These are phyloP conservation scores for Lignosus rhinocerotis DNA, from an alignment of 1,284 basidiomycete species.

Conservation along the genomic window DNA sequence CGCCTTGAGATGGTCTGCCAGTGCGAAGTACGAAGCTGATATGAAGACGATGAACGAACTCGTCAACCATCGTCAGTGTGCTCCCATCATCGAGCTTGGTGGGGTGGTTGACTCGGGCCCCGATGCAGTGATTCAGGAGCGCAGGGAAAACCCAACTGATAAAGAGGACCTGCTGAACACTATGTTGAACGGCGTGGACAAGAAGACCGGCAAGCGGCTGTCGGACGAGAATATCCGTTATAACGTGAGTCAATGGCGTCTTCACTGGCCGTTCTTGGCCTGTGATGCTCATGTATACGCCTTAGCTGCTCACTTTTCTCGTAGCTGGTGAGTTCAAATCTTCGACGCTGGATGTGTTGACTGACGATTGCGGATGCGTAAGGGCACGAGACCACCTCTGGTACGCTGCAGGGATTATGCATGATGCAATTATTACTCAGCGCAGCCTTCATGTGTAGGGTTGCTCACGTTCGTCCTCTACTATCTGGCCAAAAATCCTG, in stretches of 20 bases:
- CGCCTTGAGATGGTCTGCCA: constrained; percentile 36
- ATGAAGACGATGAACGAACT: constrained; percentile 42
- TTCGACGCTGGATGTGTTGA: not conserved
- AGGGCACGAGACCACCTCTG: constrained; percentile 53
- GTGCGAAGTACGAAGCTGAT: constrained; percentile 43
- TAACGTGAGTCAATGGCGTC: constrained; percentile 36
- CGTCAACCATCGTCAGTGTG: constrained; percentile 39
- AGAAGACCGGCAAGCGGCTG: constrained; percentile 46
- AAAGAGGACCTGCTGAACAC: constrained; percentile 47
- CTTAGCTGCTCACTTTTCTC: constrained; percentile 52
- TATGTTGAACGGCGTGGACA: constrained; percentile 49
- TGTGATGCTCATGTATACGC: not conserved
- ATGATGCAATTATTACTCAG: not conserved
- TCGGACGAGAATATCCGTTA: constrained; percentile 45
- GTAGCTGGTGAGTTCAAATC: constrained; percentile 40
- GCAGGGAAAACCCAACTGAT: constrained; percentile 39
- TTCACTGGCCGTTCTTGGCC: not conserved
- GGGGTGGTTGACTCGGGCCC: not conserved
- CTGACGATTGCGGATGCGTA: not conserved
- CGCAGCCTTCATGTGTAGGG: constrained; percentile 22
- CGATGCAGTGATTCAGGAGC: constrained; percentile 38
- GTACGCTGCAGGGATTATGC: constrained; percentile 13
- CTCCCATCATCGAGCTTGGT: not conserved
- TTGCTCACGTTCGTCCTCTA: constrained; percentile 43
- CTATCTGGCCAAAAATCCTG: constrained; percentile 48